These are phyloP conservation scores for Metschnikowia kofuensis DNA, from an alignment of 805 yeast genomes.

Conservation along the genomic window DNA sequence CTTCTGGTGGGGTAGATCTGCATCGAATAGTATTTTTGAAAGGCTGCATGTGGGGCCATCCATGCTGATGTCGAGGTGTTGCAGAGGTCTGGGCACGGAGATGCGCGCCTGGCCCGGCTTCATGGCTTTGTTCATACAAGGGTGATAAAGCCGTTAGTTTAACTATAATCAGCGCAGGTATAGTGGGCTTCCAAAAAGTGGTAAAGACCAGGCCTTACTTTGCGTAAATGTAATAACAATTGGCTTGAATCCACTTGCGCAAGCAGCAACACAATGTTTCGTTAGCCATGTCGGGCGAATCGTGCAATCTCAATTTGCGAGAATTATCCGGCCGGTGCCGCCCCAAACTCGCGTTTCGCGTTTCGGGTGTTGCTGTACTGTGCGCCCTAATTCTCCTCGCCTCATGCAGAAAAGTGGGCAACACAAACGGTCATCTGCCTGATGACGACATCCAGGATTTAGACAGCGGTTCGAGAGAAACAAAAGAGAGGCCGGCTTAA, in stretches of 20 bases:
- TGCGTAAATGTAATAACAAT: too few relatives aligned
- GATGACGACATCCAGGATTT: background rate
- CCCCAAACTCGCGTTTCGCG: background rate
- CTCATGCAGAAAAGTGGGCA: background rate
- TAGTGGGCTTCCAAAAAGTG: too few relatives aligned
- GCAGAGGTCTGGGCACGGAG: background rate
- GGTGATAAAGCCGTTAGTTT: too few relatives aligned
- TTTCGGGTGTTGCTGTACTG: background rate
- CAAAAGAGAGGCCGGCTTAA: background rate
- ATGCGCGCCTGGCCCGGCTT: background rate
- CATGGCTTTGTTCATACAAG: too few relatives aligned
- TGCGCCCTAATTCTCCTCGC: background rate
- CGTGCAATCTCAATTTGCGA: background rate
- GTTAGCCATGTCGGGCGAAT: too few relatives aligned
- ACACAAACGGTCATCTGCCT: background rate
- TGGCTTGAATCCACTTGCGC: too few relatives aligned
- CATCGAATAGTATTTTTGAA: background rate
- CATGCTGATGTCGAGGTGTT: background rate
- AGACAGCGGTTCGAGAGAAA: background rate
- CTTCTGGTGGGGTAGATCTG: background rate
- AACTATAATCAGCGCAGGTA: too few relatives aligned
- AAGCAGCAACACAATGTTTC: too few relatives aligned
- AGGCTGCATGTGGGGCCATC: background rate
- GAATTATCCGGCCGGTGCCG: background rate
- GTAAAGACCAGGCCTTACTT: too few relatives aligned